Percentiles rank a stretch among this genome's conserved stretches.
phyloP scores from a whole-genome alignment of 2,329 filamentous ascomycete genomes.

The Chaetoscypha palmicola region DNA sequence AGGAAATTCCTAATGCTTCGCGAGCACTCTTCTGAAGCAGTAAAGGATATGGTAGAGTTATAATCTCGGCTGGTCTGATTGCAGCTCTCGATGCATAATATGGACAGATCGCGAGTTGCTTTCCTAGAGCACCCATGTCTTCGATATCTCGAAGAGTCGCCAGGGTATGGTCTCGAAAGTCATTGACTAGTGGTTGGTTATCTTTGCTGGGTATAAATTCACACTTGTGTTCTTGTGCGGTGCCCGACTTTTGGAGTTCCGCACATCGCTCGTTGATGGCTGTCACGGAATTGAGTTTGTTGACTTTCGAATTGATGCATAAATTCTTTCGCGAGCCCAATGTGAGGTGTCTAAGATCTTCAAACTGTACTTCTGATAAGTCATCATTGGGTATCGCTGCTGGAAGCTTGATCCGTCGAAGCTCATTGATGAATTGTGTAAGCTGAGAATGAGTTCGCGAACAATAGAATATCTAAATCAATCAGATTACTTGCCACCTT shows the following conservation, averaged over 20 bases:
- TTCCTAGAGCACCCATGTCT: slow-evolving; percentile 73
- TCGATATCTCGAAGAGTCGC: slow-evolving; percentile 90
- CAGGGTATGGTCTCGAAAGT: slow-evolving; percentile 78
- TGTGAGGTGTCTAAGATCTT: slow-evolving; percentile 59
- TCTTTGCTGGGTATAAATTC: slow-evolving; percentile 72
- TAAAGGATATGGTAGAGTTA: slow-evolving; percentile 88
- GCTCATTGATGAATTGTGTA: slow-evolving; percentile 61
- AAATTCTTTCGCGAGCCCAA: slow-evolving; percentile 63
- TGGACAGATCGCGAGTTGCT: slow-evolving; percentile 74
- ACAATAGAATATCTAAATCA: slow-evolving; percentile 55
- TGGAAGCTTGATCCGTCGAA: slow-evolving; percentile 57
- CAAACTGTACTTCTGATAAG: slow-evolving; percentile 32
- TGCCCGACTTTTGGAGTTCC: slow-evolving; percentile 73
- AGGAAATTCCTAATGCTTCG: slow-evolving; percentile 76
- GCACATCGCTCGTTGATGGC: slow-evolving; percentile 92
- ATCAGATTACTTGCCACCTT: slow-evolving; percentile 8
- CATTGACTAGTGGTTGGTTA: slow-evolving; percentile 60
- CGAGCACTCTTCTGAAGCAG: slow-evolving; percentile 80
- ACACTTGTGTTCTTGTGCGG: slow-evolving; percentile 60
- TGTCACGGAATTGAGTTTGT: slow-evolving; percentile 58
- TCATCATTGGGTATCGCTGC: slow-evolving; percentile 42
- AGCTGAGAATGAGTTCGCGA: slow-evolving; percentile 69
- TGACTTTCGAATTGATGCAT: slow-evolving; percentile 84
- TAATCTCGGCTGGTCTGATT: slow-evolving; percentile 77
- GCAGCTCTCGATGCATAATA: slow-evolving; percentile 92